Evolutionary conservation across 2,329 filamentous ascomycete genomes (phyloP), one percentile per base, ranked within the genome.

Genomic region (Trichoderma sp.): DNA sequence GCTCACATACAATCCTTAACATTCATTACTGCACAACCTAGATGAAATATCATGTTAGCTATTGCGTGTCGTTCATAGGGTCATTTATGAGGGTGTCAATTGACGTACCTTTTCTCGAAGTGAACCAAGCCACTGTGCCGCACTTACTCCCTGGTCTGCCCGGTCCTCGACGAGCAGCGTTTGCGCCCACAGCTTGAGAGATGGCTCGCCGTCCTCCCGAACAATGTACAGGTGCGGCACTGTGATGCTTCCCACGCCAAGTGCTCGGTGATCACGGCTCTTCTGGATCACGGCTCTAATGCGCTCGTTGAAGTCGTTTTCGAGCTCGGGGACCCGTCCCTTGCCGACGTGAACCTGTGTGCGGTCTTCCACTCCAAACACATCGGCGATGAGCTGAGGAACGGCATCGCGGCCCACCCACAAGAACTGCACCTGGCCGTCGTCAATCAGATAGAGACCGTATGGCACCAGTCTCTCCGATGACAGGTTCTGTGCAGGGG

Each of bases 281-380:
- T 99, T 99, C 77, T 95, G 91, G 71, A 98, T 84, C 11, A 99
- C 94, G 7, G 92, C 93, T 65, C 96, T 90, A 43, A 99, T 92
- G 30, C 95, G 90, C 85, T 98, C 95, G 82, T 94, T 98, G 86
- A 98, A 98, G 81, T 99, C 96, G 76, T 94, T 95, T 76, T 98
- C 96, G 50, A 98, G 84, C 76, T 97, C 91, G 0, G 95, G 94
- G 74, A 99, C 82, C 5, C 90, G 89, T 28, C 91, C 91, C 87
- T 99, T 99, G 81, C 96, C 96, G 74, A 98, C 93, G 75, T 94
- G 94, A 73, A 99, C 85, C 79, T 94, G 92, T 50, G 90, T 91
- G 79, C 93, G 91, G 82, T 98, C 95, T 59, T 91, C 87, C 12
- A 96, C 87, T 28, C 94, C 95, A 80, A 99, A 99, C 6, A 98